Conservation (phyloP, 1,284 basidiomycete genomes). For the Phlebopus sp. region DNA sequence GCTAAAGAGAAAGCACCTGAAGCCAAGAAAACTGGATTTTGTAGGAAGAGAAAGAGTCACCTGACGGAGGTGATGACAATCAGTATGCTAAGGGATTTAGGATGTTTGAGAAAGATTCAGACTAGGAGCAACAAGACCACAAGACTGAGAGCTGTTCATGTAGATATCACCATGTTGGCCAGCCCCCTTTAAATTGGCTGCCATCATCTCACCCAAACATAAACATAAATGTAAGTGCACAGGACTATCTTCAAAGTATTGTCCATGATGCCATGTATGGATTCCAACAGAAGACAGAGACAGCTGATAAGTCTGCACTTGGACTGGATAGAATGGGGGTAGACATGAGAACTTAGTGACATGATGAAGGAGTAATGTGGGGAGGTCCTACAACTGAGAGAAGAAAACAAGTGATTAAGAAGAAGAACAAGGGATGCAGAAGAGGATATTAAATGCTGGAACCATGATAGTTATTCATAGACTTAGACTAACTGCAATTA, state of each 20-base stretch:
- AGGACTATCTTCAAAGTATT: constrained; percentile 60
- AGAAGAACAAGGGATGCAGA: constrained; percentile 66
- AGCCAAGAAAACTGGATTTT: constrained; percentile 21
- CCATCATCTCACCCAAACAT: constrained; percentile 43
- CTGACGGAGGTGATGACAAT: constrained; percentile 27
- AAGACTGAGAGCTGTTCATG: constrained; percentile 42
- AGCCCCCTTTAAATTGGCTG: constrained; percentile 34
- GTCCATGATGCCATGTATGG: constrained; percentile 70
- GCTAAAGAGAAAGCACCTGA: constrained; percentile 30
- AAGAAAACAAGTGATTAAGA: constrained; percentile 40
- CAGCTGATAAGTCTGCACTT: constrained; percentile 70
- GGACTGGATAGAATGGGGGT: constrained; percentile 63
- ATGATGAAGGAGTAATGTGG: constrained; percentile 58
- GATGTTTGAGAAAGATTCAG: constrained; percentile 16
- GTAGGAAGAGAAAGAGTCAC: constrained; percentile 34
- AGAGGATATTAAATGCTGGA: constrained; percentile 41
- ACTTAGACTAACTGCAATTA: too few relatives aligned
- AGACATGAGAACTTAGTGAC: constrained; percentile 54
- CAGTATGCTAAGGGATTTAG: constrained; percentile 19
- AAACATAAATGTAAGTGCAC: constrained; percentile 39
- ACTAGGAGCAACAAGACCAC: constrained; percentile 6
- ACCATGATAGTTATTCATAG: too few relatives aligned
- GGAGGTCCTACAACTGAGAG: constrained; percentile 25
- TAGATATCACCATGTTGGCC: constrained; percentile 60
- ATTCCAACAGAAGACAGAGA: constrained; percentile 63